These are phyloP conservation scores for Eucalyptus sp. DNA, from an alignment of 345 rosid species.

Conservation along the genomic window DNA sequence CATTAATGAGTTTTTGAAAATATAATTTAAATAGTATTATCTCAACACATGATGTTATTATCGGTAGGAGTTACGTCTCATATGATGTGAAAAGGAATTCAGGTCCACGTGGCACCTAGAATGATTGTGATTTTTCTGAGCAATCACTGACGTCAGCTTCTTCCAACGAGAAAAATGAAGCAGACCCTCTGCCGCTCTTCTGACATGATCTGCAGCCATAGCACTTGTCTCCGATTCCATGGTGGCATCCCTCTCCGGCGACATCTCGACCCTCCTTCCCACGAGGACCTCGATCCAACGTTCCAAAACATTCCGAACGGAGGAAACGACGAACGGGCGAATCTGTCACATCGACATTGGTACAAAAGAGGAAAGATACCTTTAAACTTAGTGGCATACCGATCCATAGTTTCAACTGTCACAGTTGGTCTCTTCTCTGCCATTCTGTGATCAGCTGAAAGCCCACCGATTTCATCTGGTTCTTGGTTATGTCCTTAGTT, in stretches of 20 bases:
- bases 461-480: background rate
- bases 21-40: background rate
- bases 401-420: background rate
- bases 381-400: background rate
- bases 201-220: background rate
- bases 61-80: background rate
- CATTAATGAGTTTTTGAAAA: background rate
- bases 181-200: background rate
- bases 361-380: background rate
- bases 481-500: background rate
- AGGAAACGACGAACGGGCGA: background rate
- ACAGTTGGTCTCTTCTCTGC: background rate
- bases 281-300: background rate
- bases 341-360: background rate
- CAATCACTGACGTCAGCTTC: background rate
- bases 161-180: background rate
- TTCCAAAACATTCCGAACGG: background rate
- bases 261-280: background rate
- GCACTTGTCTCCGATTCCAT: background rate
- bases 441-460: background rate
- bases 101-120: background rate
- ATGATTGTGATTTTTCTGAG: background rate
- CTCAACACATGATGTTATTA: background rate
- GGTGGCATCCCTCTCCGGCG: background rate
- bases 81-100: background rate